Percentiles rank a stretch among this genome's conserved stretches.
Conservation (phyloP, 2,329 filamentous ascomycete species). For the Albifimbria verrucaria region DNA sequence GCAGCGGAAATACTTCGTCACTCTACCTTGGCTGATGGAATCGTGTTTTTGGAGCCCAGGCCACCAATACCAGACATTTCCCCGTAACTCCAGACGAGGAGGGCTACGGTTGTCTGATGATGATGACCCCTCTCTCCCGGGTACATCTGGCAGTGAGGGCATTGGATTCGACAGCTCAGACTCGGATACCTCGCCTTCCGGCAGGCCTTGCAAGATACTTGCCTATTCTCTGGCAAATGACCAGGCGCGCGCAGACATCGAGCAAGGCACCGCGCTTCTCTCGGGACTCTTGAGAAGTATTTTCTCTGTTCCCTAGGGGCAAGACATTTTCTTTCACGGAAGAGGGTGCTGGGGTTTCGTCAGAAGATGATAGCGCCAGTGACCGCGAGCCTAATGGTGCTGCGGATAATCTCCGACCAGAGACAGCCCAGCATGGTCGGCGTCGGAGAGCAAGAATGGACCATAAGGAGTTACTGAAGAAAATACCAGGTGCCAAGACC, state of each 20-base stretch:
- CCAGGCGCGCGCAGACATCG: constrained; percentile 18
- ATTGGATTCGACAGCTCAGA: constrained; percentile 24
- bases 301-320: constrained; percentile 24
- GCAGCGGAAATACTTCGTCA: constrained; percentile 25
- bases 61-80: constrained; percentile 11
- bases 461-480: constrained; percentile 28
- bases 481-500: constrained; percentile 28
- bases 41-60: constrained; percentile 26
- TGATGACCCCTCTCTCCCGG: constrained; percentile 10
- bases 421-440: background rate
- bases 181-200: constrained; percentile 20
- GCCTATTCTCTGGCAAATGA: constrained; percentile 24
- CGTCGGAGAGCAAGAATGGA: constrained; percentile 20
- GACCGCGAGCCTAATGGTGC: constrained; percentile 14
- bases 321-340: constrained; percentile 26
- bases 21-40: constrained; percentile 27
- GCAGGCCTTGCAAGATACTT: constrained; percentile 24
- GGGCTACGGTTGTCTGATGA: constrained; percentile 9
- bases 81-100: constrained; percentile 4
- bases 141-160: constrained; percentile 15
- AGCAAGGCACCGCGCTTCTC: constrained; percentile 22
- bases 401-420: background rate
- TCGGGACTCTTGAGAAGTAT: constrained; percentile 27
- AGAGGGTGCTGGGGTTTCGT: constrained; percentile 22
- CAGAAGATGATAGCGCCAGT: constrained; percentile 27